Evolutionary conservation across 768 basidiomycete species (phyloP), one percentile per base, ranked within the genome.

Genomic region (Sporobolomyces roseus): DNA sequence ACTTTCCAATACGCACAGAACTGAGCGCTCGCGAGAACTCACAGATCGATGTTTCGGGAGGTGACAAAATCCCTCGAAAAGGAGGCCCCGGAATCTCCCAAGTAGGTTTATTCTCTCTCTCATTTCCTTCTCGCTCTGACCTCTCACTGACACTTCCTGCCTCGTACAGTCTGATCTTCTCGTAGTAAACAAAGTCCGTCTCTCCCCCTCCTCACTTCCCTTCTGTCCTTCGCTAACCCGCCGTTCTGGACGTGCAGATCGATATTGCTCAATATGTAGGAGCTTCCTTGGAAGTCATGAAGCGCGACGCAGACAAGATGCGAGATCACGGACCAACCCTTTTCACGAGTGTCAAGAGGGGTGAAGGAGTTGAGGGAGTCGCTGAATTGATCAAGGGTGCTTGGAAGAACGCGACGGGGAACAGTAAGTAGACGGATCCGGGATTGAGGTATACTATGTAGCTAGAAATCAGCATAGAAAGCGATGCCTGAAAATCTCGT

Each of bases 11-110:
- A 41, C 38, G 17, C 38, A 9, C 38, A 9, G 38, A 41, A 41
- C 38, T 41, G 10, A 41, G 17, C 21, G 45, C 45, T 14, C 45
- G 21, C 45, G 14, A 19, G 29, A 32, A 23, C 17, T 4, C 25
- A 12, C 63, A 77, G 73, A 81, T 82, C 56, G 82, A 82, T 66
- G 82, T 82, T 19, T 78, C 80, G 23, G 94, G 96, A 14, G 94
- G 94, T 1, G 94, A 99, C 80, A 99, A 99, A 80, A 93, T 99
- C 71, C 96, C 96, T 27, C 83, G 94, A 29, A 99, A 99, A 81
- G 94, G 96, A 7, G 96, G 94, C 1, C 96, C 94, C 2, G 96
- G 94, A 14, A 97, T 99, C 73, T 93, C 92, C 2, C 81, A 81
- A 66, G 75, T 76, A 19, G 21, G 54, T 23, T 6, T 6, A 5